Base-by-base conservation (phyloP, 257 asterid genomes). In the Eustoma russellianum region DNA sequence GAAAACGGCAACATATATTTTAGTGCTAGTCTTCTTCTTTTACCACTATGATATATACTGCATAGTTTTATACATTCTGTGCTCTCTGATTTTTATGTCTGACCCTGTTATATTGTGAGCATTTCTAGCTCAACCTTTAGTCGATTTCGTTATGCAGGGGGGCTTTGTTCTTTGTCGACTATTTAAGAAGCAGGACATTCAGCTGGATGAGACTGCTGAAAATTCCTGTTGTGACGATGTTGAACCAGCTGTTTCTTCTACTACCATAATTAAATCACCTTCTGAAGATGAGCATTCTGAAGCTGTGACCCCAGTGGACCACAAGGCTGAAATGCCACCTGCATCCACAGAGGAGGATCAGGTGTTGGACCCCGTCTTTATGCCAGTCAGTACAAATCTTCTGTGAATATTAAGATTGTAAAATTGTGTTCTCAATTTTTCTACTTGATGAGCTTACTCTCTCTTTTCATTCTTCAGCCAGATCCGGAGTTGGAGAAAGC, bases 141-240 rank as follows among this genome's bases (percentile, higher is more conserved):
- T 46, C 14, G 30, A 60, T 46, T 54, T 45, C 54, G 55, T 51
- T 55, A 49, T 53, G 68, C 70, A 88, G 97, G 91, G 82, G 46
- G 81, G 94, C 11, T 92, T 61, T 78, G 93, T 92, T 56, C 95
- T 92, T 33, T 88, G 94, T 66, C 95, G 99, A 9, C 71, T 92
- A 57, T 88, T 88, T 51, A 88, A 67, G 63, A 92, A 88, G 88
- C 63, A 66, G 50, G 95, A 79, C 49, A 60, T 79, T 58, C 85
- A 73, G 68, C 74, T 47, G 71, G 97, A 92, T 44, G 88, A 77
- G 58, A 57, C 41, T 51, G 40, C 55, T 56, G 93, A 73, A 49
- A 58, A 49, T 61, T 60, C 94, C 33, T 77, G 71, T 57, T 34
- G 58, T 13, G 78, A 64, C 11, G 88, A 71, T 60, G 72, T 18